These are phyloP conservation scores for Mucor sp. DNA, from an alignment of 371 early-diverging fungal species.

Conservation along the genomic window DNA sequence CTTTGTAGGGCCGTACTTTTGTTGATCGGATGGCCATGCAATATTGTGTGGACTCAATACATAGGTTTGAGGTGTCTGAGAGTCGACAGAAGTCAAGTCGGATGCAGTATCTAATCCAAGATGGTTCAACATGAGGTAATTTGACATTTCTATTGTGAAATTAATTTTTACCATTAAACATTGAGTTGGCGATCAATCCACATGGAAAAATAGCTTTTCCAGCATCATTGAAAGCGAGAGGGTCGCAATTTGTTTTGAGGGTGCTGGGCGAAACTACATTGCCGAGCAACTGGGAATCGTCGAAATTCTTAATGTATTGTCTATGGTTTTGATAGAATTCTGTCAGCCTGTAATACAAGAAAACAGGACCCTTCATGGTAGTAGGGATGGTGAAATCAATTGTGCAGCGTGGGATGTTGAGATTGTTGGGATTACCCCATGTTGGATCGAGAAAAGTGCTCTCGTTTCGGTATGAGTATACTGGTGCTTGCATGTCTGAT, in stretches of 20 bases:
- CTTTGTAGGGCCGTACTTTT: conserved; percentile 66
- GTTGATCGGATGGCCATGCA: conserved; percentile 88
- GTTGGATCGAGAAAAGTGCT: conserved; percentile 31
- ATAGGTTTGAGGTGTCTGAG: conserved; percentile 34
- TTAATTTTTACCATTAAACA: conserved; percentile 75
- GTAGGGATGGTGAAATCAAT: conserved; percentile 74
- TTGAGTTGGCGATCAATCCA: conserved; percentile 97
- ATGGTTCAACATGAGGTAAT: not conserved
- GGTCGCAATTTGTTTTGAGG: conserved; percentile 50
- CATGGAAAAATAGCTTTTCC: conserved; percentile 84
- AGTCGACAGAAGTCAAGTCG: conserved; percentile 13
- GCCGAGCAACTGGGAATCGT: conserved; percentile 84
- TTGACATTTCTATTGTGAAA: not conserved
- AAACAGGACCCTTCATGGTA: conserved; percentile 79
- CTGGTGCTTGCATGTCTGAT: conserved; percentile 30
- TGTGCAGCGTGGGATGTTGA: conserved; percentile 63
- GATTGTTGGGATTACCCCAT: conserved; percentile 44
- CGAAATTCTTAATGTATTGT: conserved; percentile 92
- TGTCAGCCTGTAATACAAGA: conserved; percentile 93
- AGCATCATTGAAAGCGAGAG: conserved; percentile 42
- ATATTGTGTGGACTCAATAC: conserved; percentile 67
- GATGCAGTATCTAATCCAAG: conserved; percentile 27
- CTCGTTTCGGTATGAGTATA: conserved; percentile 32
- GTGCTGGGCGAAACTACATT: conserved; percentile 13
- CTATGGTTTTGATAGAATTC: conserved; percentile 99